Conservation (phyloP, 345 rosid genomes). For the Microcos paniculata region DNA sequence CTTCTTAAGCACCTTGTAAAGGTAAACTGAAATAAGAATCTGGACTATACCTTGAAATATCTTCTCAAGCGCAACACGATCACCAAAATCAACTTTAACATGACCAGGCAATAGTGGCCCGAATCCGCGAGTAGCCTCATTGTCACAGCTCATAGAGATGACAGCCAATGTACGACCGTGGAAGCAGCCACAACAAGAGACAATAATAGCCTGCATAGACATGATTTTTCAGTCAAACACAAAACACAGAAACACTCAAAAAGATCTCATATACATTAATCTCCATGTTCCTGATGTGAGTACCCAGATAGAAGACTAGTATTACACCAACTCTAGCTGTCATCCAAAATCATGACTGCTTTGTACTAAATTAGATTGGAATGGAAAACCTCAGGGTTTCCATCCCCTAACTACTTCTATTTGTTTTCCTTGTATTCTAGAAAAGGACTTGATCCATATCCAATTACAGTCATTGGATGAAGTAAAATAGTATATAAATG, state of each 20-base stretch:
- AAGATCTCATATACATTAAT: background rate
- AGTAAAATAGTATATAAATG: background rate
- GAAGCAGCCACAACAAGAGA: conserved; percentile 97
- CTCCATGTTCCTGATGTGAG: background rate
- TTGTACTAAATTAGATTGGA: background rate
- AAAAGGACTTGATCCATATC: background rate
- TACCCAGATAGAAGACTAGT: background rate
- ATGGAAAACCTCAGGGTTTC: background rate
- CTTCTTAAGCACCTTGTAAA: background rate
- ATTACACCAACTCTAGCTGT: background rate
- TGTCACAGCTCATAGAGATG: conserved; percentile 99
- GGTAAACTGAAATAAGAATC: conserved; percentile 1
- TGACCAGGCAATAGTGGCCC: conserved; percentile 92
- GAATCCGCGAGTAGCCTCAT: conserved; percentile 90
- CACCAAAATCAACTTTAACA: conserved; percentile 96
- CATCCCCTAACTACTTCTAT: background rate
- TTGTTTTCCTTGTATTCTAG: too few species aligned
- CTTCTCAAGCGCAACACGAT: conserved; percentile 62
- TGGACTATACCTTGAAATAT: conserved; percentile 57
- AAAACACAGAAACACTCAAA: background rate
- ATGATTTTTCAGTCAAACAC: background rate
- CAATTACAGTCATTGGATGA: background rate
- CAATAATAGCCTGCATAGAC: conserved; percentile 69
- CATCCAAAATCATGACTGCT: background rate
- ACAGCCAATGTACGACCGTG: conserved; percentile 95